phyloP scores from a whole-genome alignment of 2,329 filamentous ascomycete genomes.

The Stagonosporopsis chrysanthemi region DNA sequence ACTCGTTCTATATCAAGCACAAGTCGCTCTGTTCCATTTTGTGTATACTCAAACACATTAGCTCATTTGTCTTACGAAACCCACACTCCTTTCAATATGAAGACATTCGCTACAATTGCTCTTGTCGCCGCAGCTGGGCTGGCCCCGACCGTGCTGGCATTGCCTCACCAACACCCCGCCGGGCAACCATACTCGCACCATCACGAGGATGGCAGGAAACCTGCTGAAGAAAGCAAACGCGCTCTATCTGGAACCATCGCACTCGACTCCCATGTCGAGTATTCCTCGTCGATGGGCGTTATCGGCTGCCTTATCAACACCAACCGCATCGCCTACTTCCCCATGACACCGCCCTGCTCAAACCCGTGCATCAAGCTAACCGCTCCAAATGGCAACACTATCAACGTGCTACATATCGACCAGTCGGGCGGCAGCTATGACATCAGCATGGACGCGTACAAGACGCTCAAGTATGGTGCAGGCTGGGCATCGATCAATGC shows the following conservation, averaged over 20 bases:
- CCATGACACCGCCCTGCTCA: conserved; percentile 61
- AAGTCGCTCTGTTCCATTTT: neutral
- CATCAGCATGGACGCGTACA: conserved; percentile 69
- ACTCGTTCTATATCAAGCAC: conserved; percentile 9
- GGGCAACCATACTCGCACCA: conserved; percentile 3
- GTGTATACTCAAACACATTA: neutral
- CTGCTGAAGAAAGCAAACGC: neutral
- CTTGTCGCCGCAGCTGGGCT: neutral
- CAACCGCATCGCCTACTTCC: conserved; percentile 70
- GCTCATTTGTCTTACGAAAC: neutral
- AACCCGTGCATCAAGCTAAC: conserved; percentile 65
- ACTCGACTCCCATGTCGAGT: conserved; percentile 56
- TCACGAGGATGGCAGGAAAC: neutral
- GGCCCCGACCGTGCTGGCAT: neutral
- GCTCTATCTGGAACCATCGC: neutral
- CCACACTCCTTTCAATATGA: conserved; percentile 9
- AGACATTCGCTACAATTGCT: neutral
- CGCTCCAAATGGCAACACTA: conserved; percentile 55
- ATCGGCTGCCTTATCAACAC: conserved; percentile 66
- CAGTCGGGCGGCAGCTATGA: conserved; percentile 64
- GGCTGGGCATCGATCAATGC: conserved; percentile 56
- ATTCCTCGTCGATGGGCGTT: conserved; percentile 65
- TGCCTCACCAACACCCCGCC: conserved; percentile 1
- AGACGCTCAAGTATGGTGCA: conserved; percentile 62
- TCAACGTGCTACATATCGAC: conserved; percentile 68